Base-by-base conservation (phyloP, 192 early-diverging fungal species). In the Coemansia sp. region DNA sequence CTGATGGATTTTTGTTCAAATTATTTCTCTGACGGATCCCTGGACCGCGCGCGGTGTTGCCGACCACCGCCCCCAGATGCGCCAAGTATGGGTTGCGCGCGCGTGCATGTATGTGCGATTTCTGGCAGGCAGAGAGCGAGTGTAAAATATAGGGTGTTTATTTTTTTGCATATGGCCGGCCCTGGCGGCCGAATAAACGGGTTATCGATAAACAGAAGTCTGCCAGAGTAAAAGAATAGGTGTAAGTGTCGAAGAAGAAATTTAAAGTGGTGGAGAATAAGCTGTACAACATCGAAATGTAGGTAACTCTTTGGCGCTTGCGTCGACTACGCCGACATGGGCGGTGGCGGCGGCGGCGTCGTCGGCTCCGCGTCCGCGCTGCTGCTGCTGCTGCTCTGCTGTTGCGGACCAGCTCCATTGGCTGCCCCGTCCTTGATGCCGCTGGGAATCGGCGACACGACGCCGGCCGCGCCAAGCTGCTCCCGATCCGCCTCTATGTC, bases 1-100 rank as follows among this genome's bases (percentile, higher is more conserved):
- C 72, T 41, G 51, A 56, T 67, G 52, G 64, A 53, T 47, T 71
- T 60, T 75, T 75, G 72, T 75, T 75, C 72, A 30, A 61, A 21
- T 51, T 50, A 41, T 53, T 26, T 42, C 28, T 19, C 31, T 40
- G 22, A 23, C 25, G 14, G 38, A 22, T 29, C 25, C 25, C 36
- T 36, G 38, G 26, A 17, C 26, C n/a, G 27, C 17, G 15, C 17
- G 27, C 51, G 19, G 21, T 25, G 23, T 25, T n/a, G 43, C 25
- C 43, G 22, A 23, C 20, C 51, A 41, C 8, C 38, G 17, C 19
- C 27, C 51, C 26, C 25, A 39, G 15, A 7, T 12, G 4, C 48
- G 27, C 26, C 3, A 6, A 53, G 10, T 53, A 53, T 53, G 51
- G 51, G 51, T 25, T n/a, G 2, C 5, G 20, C 41, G 9, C 10